phyloP scores from a whole-genome alignment of 106 monocot species.

The Platanthera guangdongensis region DNA sequence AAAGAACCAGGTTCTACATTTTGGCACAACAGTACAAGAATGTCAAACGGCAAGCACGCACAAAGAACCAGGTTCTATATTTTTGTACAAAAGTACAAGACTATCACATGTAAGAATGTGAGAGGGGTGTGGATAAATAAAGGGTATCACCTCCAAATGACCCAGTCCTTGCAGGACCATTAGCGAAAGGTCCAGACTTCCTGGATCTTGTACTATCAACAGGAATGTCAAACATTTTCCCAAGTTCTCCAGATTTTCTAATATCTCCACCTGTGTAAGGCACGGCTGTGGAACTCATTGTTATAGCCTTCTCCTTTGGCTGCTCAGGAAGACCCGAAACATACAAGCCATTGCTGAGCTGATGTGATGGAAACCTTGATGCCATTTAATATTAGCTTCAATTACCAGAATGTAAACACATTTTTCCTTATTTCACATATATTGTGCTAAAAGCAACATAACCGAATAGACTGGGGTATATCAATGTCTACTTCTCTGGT shows the following conservation, averaged over 20 bases:
- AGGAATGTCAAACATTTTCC: slow-evolving; percentile 78
- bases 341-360: slow-evolving; percentile 84
- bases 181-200: slow-evolving; percentile 46
- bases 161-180: slow-evolving; percentile 26
- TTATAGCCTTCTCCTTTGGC: slow-evolving; percentile 61
- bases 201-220: slow-evolving; percentile 47
- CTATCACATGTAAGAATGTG: neutral
- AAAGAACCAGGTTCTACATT: no score
- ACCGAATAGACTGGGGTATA: neutral
- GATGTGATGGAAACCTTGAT: slow-evolving; percentile 79
- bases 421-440: neutral
- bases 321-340: slow-evolving; percentile 83
- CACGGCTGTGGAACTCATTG: slow-evolving; percentile 51
- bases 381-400: slow-evolving; percentile 34
- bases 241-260: slow-evolving; percentile 62
- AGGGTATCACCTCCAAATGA: slow-evolving; percentile 29
- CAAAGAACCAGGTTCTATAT: no score
- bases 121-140: neutral
- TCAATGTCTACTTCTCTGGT: neutral
- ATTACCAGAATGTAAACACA: neutral
- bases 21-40: no score
- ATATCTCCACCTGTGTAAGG: slow-evolving; percentile 72
- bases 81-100: no score
- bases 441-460: neutral
- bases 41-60: no score